These are phyloP conservation scores for Apiospora kogelbergensis DNA, from an alignment of 2,329 filamentous ascomycete genomes.

Conservation along the genomic window DNA sequence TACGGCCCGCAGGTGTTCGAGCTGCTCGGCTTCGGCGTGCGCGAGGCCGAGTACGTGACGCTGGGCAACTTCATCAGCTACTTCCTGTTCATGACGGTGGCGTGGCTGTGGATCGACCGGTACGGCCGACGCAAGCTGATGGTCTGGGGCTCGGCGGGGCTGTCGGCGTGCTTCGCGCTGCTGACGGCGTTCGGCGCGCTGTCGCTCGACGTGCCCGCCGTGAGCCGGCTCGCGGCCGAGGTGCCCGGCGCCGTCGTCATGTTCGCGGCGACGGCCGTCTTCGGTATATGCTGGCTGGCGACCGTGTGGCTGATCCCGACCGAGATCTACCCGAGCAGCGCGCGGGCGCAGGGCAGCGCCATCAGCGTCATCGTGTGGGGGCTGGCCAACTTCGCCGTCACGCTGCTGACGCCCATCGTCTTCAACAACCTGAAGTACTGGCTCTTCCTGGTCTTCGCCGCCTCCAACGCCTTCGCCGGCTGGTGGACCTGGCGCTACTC, in stretches of 20 bases:
- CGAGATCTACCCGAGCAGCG: constrained; percentile 56
- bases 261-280: constrained; percentile 58
- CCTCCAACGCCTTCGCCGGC: constrained; percentile 54
- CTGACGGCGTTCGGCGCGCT: constrained; percentile 52
- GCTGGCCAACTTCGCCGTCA: constrained; percentile 57
- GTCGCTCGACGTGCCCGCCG: constrained; percentile 36
- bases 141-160: constrained; percentile 48
- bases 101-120: constrained; percentile 59
- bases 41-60: constrained; percentile 54
- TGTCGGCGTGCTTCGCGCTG: constrained; percentile 50
- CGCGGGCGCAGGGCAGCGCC: constrained; percentile 54
- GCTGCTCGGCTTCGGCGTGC: constrained; percentile 54
- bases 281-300: constrained; percentile 60
- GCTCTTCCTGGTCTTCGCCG: constrained; percentile 56
- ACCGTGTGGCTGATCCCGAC: constrained; percentile 61
- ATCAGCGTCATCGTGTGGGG: constrained; percentile 57
- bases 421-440: constrained; percentile 61
- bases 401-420: constrained; percentile 55
- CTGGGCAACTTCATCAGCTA: constrained; percentile 62
- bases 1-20: constrained; percentile 66
- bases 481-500: constrained; percentile 50
- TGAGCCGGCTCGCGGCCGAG: constrained; percentile 42
- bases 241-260: constrained; percentile 51
- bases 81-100: constrained; percentile 60
- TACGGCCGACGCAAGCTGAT: constrained; percentile 54